Evolutionary conservation across 805 yeast genomes (phyloP).

Genomic region (Jamesozyma rosinii): DNA sequence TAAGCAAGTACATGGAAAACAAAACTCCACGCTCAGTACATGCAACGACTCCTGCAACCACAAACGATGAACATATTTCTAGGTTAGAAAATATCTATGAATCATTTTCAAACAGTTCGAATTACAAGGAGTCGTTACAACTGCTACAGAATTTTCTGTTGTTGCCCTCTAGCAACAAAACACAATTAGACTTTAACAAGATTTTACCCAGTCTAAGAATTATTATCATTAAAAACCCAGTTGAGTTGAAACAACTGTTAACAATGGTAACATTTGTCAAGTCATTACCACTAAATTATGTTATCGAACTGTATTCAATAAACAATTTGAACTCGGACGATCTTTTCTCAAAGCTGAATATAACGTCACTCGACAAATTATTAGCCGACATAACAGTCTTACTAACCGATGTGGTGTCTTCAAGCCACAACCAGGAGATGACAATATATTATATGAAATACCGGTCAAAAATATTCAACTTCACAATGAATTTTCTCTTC

Average conservation of each 20-base stretch:
- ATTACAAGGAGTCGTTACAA: slow-evolving; percentile 11
- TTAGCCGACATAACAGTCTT: slow-evolving; percentile 1
- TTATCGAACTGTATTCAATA: slow-evolving; percentile 29
- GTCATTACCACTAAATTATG: slow-evolving; percentile 19
- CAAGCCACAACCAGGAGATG: slow-evolving; percentile 7
- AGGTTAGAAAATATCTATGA: not conserved
- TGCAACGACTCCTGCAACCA: not conserved
- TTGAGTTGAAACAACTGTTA: slow-evolving; percentile 26
- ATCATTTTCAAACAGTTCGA: not conserved
- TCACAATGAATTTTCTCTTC: slow-evolving; percentile 13
- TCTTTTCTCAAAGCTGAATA: slow-evolving; percentile 11
- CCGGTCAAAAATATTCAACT: slow-evolving; percentile 21
- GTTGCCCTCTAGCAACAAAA: not conserved
- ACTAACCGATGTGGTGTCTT: slow-evolving; percentile 15
- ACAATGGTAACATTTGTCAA: slow-evolving; percentile 20
- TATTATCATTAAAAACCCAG: slow-evolving; percentile 22
- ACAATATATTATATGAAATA: slow-evolving; percentile 26
- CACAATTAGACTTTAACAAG: slow-evolving; percentile 6
- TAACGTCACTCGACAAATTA: slow-evolving; percentile 6
- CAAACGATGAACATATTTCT: not conserved
- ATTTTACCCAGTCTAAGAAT: slow-evolving; percentile 14
- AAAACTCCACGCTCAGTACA: not conserved
- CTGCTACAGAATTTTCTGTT: slow-evolving; percentile 15
- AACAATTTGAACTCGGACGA: slow-evolving; percentile 16
- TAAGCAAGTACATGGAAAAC: slow-evolving; percentile 22